Percentiles rank a stretch among this genome's conserved stretches.
phyloP scores from a whole-genome alignment of 2,329 filamentous ascomycete genomes.

The Coniochaeta ligniaria region DNA sequence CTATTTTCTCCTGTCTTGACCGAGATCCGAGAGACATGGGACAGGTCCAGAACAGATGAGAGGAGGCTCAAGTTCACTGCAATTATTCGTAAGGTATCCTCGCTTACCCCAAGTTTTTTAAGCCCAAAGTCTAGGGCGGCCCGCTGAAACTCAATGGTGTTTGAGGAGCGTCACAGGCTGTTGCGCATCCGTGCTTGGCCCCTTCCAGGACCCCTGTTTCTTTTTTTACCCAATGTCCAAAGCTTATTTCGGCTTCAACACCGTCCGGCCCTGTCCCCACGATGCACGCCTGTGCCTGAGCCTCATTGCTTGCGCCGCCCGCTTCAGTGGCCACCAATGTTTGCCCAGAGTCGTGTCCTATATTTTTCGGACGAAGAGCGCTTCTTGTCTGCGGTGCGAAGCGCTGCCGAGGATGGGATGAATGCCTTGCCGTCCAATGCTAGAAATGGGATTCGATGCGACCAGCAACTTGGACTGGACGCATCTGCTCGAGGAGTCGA shows the following conservation, averaged over 20 bases:
- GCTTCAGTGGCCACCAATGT: neutral
- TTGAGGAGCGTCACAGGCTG: constrained; percentile 9
- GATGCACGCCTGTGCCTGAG: neutral
- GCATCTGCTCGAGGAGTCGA: neutral
- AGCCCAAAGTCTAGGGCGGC: neutral
- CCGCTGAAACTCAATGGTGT: constrained; percentile 9
- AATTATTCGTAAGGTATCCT: neutral
- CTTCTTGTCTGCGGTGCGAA: neutral
- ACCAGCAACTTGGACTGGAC: neutral
- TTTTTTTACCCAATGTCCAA: neutral
- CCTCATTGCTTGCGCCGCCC: neutral
- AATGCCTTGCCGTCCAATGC: neutral
- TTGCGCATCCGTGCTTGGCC: neutral
- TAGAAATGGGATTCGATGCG: neutral
- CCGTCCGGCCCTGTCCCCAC: neutral
- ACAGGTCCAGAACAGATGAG: neutral
- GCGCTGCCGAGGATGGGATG: neutral
- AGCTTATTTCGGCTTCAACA: neutral
- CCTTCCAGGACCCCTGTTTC: neutral
- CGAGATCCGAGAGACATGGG: neutral
- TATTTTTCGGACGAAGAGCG: neutral
- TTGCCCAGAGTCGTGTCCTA: neutral
- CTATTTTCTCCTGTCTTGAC: neutral
- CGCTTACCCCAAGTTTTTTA: neutral
- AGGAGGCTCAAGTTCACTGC: neutral